These are phyloP conservation scores for Beauveria rudraprayagi DNA, from an alignment of 2,329 filamentous ascomycete genomes.

Conservation along the genomic window DNA sequence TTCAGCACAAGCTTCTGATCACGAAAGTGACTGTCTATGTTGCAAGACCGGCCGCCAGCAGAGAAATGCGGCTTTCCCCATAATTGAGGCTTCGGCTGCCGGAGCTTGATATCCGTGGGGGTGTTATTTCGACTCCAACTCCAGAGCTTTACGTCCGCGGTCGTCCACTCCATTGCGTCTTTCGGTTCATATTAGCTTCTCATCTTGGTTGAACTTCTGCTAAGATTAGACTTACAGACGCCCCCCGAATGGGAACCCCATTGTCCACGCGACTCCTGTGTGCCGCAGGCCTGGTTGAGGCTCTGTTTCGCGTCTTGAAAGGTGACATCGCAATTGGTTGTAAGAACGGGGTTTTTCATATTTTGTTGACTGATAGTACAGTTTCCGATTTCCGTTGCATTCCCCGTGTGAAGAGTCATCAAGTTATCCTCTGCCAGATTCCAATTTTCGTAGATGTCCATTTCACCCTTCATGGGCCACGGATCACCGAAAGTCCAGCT, in stretches of 20 bases:
- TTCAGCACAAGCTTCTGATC: slow-evolving; percentile 67
- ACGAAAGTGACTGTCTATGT: slow-evolving; percentile 55
- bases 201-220: neutral
- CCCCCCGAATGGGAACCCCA: neutral
- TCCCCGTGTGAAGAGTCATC: slow-evolving; percentile 48
- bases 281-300: neutral
- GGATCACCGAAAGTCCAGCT: slow-evolving; percentile 33
- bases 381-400: slow-evolving; percentile 21
- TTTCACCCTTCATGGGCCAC: slow-evolving; percentile 54
- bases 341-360: neutral
- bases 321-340: neutral
- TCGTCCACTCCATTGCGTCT: slow-evolving; percentile 37
- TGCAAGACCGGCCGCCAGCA: slow-evolving; percentile 51
- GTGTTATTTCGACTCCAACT: slow-evolving; percentile 25
- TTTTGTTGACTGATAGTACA: slow-evolving; percentile 19
- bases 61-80: slow-evolving; percentile 60
- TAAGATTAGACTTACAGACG: neutral
- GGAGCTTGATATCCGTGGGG: slow-evolving; percentile 27
- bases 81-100: slow-evolving; percentile 48
- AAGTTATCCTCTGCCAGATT: slow-evolving; percentile 44
- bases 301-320: neutral
- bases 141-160: slow-evolving; percentile 33
- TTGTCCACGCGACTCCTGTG: neutral
- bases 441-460: slow-evolving; percentile 60
- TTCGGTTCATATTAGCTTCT: slow-evolving; percentile 17